Evolutionary conservation across 108 stramenopile species (phyloP), one percentile per base, ranked within the genome.

Genomic region (Epithemia pelagica): DNA sequence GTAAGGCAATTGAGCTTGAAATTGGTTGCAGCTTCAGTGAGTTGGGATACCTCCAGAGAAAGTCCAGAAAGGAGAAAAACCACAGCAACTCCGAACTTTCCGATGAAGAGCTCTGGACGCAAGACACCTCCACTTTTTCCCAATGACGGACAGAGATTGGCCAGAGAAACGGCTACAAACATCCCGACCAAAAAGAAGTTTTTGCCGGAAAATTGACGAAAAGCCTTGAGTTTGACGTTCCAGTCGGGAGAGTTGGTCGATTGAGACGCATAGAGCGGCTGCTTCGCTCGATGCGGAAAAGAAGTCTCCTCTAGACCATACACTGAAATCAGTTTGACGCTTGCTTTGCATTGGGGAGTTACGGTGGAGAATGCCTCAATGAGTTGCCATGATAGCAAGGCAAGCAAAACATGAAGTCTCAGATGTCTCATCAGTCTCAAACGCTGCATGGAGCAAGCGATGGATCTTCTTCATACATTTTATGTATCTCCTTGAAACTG

Each of bases 1-100:
- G 88, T 79, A 20, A 87, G 55, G 7, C 63, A 70, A 73, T 96
- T 96, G 32, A 95, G 68, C 62, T 86, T 82, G 59, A 90, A 26
- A 68, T 89, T 92, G 19, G 86, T 67, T 7, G 78, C 69, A 3
- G 94, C 90, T 55, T 71, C 66, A 24, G 78, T 68, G 15, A 94
- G 73, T 37, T 95, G 88, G 2, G 84, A 76, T 22, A 92, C 62
- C 57, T 86, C 76, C 52, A 95, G 74, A 0, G 87, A 78, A 94
- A 69, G 67, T 19, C 94, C 94, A 1, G 91, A 90, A 1, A 96
- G 71, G 7, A 96, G 80, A 64, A 96, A 96, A 52, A 96, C 85
- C 22, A 80, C 21, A 0, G 90, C 76, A 7, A 95, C 91, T 19
- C 94, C 94, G 65, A 78, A 88, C 58, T 87, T 88, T 51, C 90